Evolutionary conservation across 2,329 filamentous ascomycete species (phyloP).

Genomic region (Rugonectria rugulosa): DNA sequence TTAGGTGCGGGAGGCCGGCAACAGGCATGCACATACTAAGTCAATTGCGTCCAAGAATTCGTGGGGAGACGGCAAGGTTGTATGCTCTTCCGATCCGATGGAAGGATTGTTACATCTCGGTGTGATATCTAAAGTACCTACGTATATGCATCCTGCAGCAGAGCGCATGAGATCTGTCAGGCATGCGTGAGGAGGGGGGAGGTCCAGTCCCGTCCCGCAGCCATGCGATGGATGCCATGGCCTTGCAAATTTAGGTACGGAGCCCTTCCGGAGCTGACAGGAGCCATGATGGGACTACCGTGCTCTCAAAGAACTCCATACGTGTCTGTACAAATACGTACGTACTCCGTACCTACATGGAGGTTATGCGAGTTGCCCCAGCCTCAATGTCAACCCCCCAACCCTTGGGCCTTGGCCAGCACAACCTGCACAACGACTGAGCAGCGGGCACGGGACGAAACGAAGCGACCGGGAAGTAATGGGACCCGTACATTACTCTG

Average conservation of each 20-base stretch:
- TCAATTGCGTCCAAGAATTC: too few relatives aligned
- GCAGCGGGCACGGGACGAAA: conserved; percentile 34
- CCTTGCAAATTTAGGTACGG: not conserved
- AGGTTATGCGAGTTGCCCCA: too few relatives aligned
- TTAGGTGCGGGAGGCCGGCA: too few relatives aligned
- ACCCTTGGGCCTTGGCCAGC: not conserved
- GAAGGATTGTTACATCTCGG: not conserved
- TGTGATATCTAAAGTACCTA: not conserved
- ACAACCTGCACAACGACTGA: conserved; percentile 25
- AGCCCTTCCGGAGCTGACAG: too few relatives aligned
- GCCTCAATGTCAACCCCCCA: not conserved
- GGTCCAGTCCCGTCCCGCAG: too few relatives aligned
- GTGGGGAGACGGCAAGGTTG: too few relatives aligned
- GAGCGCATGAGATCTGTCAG: not conserved
- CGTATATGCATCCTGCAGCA: not conserved
- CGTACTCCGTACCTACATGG: too few relatives aligned
- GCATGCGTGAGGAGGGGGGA: not conserved
- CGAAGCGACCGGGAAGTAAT: conserved; percentile 25
- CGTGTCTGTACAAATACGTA: too few relatives aligned
- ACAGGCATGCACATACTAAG: too few relatives aligned
- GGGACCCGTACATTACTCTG: conserved; percentile 26
- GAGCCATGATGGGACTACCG: too few relatives aligned
- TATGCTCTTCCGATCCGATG: not conserved
- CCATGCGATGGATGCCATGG: too few relatives aligned
- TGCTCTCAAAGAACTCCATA: too few relatives aligned